Evolutionary conservation across 2,329 filamentous ascomycete genomes (phyloP).

Genomic region (Fusarium heterosporum): DNA sequence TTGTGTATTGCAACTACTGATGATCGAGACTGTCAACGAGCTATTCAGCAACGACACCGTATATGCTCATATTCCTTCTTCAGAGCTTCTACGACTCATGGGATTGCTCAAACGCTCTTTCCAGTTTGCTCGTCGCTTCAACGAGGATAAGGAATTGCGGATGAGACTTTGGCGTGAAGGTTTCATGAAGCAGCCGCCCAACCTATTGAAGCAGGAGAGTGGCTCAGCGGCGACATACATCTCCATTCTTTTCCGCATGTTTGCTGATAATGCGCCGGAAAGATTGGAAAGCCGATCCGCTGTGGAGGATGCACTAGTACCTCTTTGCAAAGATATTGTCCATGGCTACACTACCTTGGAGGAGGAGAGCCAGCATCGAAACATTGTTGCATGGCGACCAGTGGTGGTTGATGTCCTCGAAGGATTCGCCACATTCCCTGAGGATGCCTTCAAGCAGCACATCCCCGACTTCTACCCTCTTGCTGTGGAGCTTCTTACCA

Average conservation of each 20-base stretch:
- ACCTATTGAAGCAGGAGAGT: constrained; percentile 95
- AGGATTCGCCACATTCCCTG: constrained; percentile 87
- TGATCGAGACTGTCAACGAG: constrained; percentile 99
- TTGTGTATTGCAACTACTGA: constrained; percentile 95
- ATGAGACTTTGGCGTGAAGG: constrained; percentile 96
- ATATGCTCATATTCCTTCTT: constrained; percentile 90
- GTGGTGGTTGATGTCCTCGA: constrained; percentile 98
- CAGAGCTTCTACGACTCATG: constrained; percentile 92
- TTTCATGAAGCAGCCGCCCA: constrained; percentile 99
- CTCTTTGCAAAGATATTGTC: constrained; percentile 95
- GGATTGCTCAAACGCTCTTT: constrained; percentile 93
- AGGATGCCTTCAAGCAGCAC: constrained; percentile 82
- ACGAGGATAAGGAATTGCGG: constrained; percentile 94
- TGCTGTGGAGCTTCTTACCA: constrained; percentile 82
- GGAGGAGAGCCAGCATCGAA: constrained; percentile 95
- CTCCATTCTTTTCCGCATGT: constrained; percentile 96
- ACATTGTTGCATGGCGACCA: constrained; percentile 96
- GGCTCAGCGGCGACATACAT: constrained; percentile 95
- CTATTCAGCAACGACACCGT: constrained; percentile 97
- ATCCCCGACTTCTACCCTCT: constrained; percentile 88
- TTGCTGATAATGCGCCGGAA: constrained; percentile 87
- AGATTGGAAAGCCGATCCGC: constrained; percentile 81
- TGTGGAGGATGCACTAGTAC: constrained; percentile 91
- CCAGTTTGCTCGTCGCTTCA: constrained; percentile 96
- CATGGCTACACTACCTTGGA: constrained; percentile 86